Base-by-base conservation (phyloP, 164 flowering plant genomes). In the Vitis rupestris region DNA sequence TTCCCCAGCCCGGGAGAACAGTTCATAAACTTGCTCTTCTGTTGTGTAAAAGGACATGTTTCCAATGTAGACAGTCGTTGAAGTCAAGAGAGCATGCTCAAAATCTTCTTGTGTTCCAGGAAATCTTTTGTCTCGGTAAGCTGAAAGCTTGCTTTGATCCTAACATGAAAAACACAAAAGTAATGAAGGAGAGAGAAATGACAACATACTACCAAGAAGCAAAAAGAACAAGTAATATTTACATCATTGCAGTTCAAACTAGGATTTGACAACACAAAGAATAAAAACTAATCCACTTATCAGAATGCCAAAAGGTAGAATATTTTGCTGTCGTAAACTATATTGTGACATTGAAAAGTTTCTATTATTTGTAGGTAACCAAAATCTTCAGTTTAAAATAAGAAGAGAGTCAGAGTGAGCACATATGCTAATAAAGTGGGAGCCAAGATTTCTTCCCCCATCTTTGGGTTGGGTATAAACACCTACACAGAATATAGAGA, bases 41-140 rank as follows among this genome's bases (percentile, higher is more conserved):
- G 99, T 95, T 1, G 99, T 93, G 68, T 93, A 95, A 55, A 95
- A 95, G 9, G 99, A 93, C 98, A 93, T 87, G 72, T 95, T 95
- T 52, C 98, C 99, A 29, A 93, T 63, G 68, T 93, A 95, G 57
- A 86, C 86, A 62, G 99, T 95, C 0, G 80, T 81, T 27, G 99
- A 90, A 9, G 82, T 79, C 73, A 59, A 80, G 16, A 93, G 88
- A 7, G 93, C 97, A 69, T 85, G 81, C 59, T 93, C 98, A 80
- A 86, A 95, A 47, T 93, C 99, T 67, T 91, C 99, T 67, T 93
- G 98, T n/a, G 88, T 78, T 65, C 98, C 98, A 62, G 83, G 81
- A 80, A 93, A 93, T 75, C 90, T 90, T 77, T 92, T 81, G 69
- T 93, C 99, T 23, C 97, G 82, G 70, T 93, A 93, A 9, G 90